Evolutionary conservation across 176 grass and related monocot genomes (phyloP), one percentile per base, ranked within the genome.

Genomic region (Phyllostachys edulis): DNA sequence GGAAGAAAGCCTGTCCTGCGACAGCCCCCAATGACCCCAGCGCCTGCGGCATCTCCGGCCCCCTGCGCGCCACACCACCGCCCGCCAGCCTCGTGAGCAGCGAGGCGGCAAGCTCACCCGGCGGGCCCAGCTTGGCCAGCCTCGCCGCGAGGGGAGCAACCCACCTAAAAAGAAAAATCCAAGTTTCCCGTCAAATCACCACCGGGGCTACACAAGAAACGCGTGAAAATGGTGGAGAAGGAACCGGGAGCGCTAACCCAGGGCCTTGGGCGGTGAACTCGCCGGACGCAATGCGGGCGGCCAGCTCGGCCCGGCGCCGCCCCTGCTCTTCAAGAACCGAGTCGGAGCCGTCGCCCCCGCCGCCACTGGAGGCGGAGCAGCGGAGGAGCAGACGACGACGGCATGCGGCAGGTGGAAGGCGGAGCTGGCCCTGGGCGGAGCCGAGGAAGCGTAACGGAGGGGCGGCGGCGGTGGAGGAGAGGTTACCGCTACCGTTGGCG

Each of bases 211-310:
- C 42, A n/a, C 18, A 39, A 36, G 14, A 61, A 42, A 60, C 17
- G 41, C 8, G 12, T 0, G 17, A 26, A 37, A 21, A 4, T 17
- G 51, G 4, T 10, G 0, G 24, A 52, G 52, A 4, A 1, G 5
- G 41, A 39, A 26, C 15, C 1, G 17, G 44, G 36, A 3, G 15
- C 9, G 23, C 77, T 71, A 20, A 98, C 96, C 87, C 89, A 4
- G 91, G 80, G 64, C 87, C 86, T 38, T 85, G 89, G 63, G 84
- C 85, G 15, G 93, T 98, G 93, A 93, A 98, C 68, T 98, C 96
- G 89, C 96, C 96, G 59, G 96, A 95, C 29, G 93, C 83, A 88
- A 98, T 95, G 80, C 93, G 89, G 55, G 89, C 78, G 13, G 96
- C 60, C 73, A 95, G 96, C 77, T 98, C 89, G 9, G 87, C 91